Evolutionary conservation across 768 basidiomycete genomes (phyloP).

Genomic region (Pholiota microspora): DNA sequence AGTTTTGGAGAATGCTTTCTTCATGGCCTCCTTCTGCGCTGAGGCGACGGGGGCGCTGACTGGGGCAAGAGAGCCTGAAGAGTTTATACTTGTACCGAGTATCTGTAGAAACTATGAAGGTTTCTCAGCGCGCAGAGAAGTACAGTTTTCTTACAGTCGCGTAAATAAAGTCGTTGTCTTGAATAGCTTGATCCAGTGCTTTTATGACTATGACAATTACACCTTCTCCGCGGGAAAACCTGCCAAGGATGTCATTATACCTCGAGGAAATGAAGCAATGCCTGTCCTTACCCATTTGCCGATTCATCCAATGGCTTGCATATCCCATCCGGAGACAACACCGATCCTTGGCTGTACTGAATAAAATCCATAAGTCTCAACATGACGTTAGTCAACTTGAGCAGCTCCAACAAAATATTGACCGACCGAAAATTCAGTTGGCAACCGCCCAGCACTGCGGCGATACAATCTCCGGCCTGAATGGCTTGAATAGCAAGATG

Average conservation of each 20-base stretch:
- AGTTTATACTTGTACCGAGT: slow-evolving; percentile 37
- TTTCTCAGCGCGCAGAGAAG: background rate
- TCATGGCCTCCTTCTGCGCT: slow-evolving; percentile 32
- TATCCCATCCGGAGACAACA: slow-evolving; percentile 39
- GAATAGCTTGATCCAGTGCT: slow-evolving; percentile 33
- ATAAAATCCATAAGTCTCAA: background rate
- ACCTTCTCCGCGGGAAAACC: slow-evolving; percentile 39
- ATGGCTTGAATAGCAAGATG: slow-evolving; percentile 48
- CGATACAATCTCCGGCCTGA: slow-evolving; percentile 41
- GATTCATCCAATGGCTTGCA: slow-evolving; percentile 44
- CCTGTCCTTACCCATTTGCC: slow-evolving; percentile 36
- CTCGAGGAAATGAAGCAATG: background rate
- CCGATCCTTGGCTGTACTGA: slow-evolving; percentile 32
- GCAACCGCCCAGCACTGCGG: slow-evolving; percentile 44
- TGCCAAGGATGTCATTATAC: slow-evolving; percentile 10
- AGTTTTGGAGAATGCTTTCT: slow-evolving; percentile 29
- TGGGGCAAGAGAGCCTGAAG: slow-evolving; percentile 34
- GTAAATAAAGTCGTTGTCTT: slow-evolving; percentile 39
- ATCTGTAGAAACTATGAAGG: slow-evolving; percentile 26
- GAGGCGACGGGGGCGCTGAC: slow-evolving; percentile 38
- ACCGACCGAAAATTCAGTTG: slow-evolving; percentile 41
- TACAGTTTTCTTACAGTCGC: slow-evolving; percentile 27
- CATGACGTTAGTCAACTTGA: background rate
- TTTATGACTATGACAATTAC: slow-evolving; percentile 38
- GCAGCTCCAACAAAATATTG: background rate